Evolutionary conservation across 2,329 filamentous ascomycete genomes (phyloP).

Genomic region (Botrytis sinoallii): DNA sequence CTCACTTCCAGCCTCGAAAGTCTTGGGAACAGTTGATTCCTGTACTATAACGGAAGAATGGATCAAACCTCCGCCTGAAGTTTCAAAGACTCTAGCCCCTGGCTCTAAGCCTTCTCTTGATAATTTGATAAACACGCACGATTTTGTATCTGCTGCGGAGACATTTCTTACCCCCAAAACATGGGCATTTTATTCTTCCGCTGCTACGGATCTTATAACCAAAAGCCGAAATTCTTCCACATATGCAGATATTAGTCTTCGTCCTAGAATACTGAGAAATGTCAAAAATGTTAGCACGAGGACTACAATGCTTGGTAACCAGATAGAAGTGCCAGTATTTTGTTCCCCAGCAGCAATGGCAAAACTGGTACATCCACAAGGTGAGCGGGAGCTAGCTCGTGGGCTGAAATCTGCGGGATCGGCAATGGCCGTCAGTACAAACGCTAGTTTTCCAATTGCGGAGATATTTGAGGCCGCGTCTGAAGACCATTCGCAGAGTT

Average conservation of each 20-base stretch:
- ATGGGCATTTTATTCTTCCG: conserved; percentile 68
- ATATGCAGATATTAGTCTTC: conserved; percentile 56
- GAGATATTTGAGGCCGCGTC: conserved; percentile 46
- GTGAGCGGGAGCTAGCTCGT: conserved; percentile 57
- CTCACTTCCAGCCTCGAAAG: conserved; percentile 44
- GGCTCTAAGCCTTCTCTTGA: conserved; percentile 43
- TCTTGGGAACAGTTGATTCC: conserved; percentile 49
- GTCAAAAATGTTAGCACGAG: conserved; percentile 51
- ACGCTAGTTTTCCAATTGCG: conserved; percentile 55
- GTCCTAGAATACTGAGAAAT: conserved; percentile 56
- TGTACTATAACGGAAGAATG: conserved; percentile 49
- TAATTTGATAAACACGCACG: conserved; percentile 56
- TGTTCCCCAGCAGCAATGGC: conserved; percentile 64
- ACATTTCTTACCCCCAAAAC: conserved; percentile 57
- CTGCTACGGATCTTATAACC: conserved; percentile 65
- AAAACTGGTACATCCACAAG: conserved; percentile 59
- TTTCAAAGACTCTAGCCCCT: conserved; percentile 27
- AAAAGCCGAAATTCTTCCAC: conserved; percentile 54
- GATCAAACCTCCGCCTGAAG: conserved; percentile 41
- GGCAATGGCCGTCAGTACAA: conserved; percentile 59
- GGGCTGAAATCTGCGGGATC: conserved; percentile 51
- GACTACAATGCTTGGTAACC: conserved; percentile 53
- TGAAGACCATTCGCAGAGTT: conserved; percentile 26
- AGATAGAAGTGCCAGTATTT: conserved; percentile 57
- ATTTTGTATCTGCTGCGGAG: conserved; percentile 58